These are phyloP conservation scores for Plasmodium gaboni DNA, from an alignment of 169 alveolate genomes.

Conservation along the genomic window DNA sequence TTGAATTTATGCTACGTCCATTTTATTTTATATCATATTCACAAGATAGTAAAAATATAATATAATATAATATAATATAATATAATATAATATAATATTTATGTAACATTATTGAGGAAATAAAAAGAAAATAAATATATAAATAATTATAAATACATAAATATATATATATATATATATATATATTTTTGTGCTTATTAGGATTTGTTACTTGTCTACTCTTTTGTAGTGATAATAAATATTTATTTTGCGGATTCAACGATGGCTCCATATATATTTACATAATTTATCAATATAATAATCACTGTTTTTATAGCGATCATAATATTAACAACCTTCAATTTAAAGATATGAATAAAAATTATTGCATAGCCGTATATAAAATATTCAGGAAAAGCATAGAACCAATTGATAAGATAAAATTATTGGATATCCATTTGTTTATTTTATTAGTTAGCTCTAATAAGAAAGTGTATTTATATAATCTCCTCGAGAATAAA, in stretches of 20 bases:
- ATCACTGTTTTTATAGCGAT: neutral
- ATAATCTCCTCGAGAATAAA: neutral
- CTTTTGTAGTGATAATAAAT: slow-evolving; percentile 4
- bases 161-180: neutral
- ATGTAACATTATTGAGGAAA: neutral
- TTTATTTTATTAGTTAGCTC: neutral
- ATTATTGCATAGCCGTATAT: slow-evolving; percentile 7
- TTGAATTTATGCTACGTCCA: neutral
- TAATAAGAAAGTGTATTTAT: slow-evolving; percentile 6
- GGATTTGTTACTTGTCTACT: slow-evolving; percentile 1
- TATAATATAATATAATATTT: neutral
- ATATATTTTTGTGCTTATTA: neutral
- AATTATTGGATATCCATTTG: neutral
- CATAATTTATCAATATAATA: neutral
- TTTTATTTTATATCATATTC: slow-evolving; percentile 14
- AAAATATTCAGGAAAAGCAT: neutral
- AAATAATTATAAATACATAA: too few relatives aligned
- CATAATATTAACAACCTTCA: neutral
- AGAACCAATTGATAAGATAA: slow-evolving; percentile 1
- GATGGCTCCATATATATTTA: slow-evolving; percentile 5
- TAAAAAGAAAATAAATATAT: too few relatives aligned
- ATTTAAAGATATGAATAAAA: slow-evolving; percentile 9
- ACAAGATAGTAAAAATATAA: neutral
- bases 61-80: neutral
- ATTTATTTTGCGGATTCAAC: slow-evolving; percentile 3